Conservation (phyloP, 169 alveolate species). For the Plasmodium inui region DNA sequence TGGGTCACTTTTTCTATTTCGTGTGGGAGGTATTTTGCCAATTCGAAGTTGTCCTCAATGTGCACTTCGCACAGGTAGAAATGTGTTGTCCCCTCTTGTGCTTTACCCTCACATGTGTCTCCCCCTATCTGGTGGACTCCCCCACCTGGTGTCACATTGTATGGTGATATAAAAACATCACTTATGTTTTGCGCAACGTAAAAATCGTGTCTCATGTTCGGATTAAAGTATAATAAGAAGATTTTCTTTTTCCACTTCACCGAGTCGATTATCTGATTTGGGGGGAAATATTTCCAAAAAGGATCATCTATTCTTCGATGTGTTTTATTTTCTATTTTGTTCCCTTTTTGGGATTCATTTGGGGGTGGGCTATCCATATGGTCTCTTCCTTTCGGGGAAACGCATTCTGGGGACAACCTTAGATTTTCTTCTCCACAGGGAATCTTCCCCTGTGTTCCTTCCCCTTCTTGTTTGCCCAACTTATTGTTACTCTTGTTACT, state of each 20-base stretch:
- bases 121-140: not conserved
- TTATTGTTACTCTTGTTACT: not conserved
- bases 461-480: not conserved
- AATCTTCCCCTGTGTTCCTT: not conserved
- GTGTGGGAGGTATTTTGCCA: slow-evolving; percentile 10
- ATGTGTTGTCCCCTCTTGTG: not conserved
- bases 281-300: not conserved
- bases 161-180: not conserved
- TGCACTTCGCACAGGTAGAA: slow-evolving; percentile 53
- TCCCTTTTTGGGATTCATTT: not conserved
- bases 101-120: not conserved
- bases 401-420: not conserved
- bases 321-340: not conserved
- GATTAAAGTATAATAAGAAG: slow-evolving; percentile 15
- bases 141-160: not conserved
- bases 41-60: slow-evolving; percentile 20
- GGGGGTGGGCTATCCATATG: not conserved
- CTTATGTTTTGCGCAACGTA: slow-evolving; percentile 32
- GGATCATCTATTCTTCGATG: not conserved
- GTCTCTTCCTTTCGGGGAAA: not conserved
- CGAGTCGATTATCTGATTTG: slow-evolving; percentile 39
- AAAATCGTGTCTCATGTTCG: not conserved
- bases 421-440: not conserved
- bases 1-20: slow-evolving; percentile 28
- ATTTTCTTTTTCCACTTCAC: slow-evolving; percentile 3